phyloP scores from a whole-genome alignment of 2,329 filamentous ascomycete species.

The Hypomyces rosellus region DNA sequence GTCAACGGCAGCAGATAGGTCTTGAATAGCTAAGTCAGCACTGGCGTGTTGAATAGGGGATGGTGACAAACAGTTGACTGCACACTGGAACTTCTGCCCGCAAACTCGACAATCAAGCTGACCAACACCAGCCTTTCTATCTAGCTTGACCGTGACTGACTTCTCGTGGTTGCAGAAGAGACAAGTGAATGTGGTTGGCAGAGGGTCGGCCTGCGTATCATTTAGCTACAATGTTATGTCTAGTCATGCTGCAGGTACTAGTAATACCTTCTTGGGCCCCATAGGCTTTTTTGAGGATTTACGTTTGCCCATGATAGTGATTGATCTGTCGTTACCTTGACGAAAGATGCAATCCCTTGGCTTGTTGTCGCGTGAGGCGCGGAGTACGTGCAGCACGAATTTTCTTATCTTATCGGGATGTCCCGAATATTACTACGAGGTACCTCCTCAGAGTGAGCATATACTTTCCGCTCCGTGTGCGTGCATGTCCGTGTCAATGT shows the following conservation, averaged over 20 bases:
- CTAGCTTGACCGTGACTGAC: constrained; percentile 81
- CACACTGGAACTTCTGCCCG: constrained; percentile 87
- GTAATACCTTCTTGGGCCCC: constrained; percentile 70
- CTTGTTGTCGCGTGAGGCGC: neutral
- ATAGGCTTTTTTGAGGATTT: constrained; percentile 84
- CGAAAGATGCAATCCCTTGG: constrained; percentile 1
- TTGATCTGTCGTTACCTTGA: neutral
- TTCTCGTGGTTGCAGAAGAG: constrained; percentile 99
- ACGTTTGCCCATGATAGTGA: constrained; percentile 69
- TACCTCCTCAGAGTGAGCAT: too few species aligned
- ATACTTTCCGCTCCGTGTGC: too few species aligned
- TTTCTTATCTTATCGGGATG: constrained; percentile 8
- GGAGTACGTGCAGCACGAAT: neutral
- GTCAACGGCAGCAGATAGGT: constrained; percentile 84
- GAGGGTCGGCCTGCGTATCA: constrained; percentile 53
- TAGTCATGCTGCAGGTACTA: neutral
- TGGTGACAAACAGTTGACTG: constrained; percentile 70
- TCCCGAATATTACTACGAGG: too few species aligned
- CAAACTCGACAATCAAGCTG: constrained; percentile 87
- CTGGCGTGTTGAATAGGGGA: constrained; percentile 9
- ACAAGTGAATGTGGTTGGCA: constrained; percentile 84
- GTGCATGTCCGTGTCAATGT: too few species aligned
- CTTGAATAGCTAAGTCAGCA: constrained; percentile 37
- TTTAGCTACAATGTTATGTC: constrained; percentile 1
- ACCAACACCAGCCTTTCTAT: constrained; percentile 86